A percentile compares a stretch with the other conserved stretches of the same genome.
These are phyloP conservation scores for Sergeia podlipaevii DNA, from an alignment of 208 protist genomes.

Conservation along the genomic window DNA sequence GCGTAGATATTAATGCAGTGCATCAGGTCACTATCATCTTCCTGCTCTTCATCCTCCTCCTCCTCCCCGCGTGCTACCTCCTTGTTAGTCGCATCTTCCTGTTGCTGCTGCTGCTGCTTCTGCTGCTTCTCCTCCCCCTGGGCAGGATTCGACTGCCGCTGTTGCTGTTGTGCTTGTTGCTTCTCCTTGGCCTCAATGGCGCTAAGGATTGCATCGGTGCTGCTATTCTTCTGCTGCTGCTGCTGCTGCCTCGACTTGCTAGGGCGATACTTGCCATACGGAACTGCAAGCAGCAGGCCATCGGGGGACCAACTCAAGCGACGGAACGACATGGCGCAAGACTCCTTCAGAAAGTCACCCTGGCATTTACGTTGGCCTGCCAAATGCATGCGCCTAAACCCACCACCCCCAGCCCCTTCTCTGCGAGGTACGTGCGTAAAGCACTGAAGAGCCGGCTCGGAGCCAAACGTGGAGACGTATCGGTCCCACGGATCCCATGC, in stretches of 20 bases:
- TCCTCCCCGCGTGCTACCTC: conserved; percentile 1
- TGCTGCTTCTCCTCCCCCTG: not conserved
- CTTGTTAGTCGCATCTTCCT: not conserved
- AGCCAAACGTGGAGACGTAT: conserved; percentile 62
- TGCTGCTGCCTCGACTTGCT: not conserved
- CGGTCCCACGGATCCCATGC: conserved; percentile 84
- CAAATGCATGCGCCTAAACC: conserved; percentile 33
- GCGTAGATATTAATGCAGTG: conserved; percentile 83
- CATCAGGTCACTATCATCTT: conserved; percentile 38
- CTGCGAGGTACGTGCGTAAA: conserved; percentile 38
- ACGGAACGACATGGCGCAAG: conserved; percentile 67
- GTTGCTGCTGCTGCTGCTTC: not conserved
- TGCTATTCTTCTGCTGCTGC: not conserved
- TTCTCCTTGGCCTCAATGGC: conserved; percentile 25
- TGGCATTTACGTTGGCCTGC: conserved; percentile 49
- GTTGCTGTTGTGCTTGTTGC: conserved; percentile 2
- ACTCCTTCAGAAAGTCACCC: conserved; percentile 75
- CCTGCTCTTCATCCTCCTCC: conserved; percentile 17
- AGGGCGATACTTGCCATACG: conserved; percentile 63
- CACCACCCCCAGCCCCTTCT: not conserved
- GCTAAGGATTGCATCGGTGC: conserved; percentile 17
- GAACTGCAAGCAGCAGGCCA: conserved; percentile 67
- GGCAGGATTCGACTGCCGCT: not conserved
- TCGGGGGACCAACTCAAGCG: conserved; percentile 81
- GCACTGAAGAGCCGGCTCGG: conserved; percentile 63